Percentiles rank a stretch among this genome's conserved stretches.
phyloP scores from a whole-genome alignment of 805 yeast genomes.

The Saturnispora halmiae region DNA sequence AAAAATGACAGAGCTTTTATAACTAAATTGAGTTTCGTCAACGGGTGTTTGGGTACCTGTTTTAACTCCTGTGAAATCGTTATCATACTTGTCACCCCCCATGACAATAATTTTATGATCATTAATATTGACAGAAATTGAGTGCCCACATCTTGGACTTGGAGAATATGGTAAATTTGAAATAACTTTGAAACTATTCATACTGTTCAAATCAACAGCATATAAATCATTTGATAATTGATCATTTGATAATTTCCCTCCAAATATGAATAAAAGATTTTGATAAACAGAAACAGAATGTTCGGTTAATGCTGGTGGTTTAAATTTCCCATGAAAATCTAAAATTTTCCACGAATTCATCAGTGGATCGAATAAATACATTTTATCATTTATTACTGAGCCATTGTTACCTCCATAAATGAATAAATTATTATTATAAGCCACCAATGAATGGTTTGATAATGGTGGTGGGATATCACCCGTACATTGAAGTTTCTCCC shows the following conservation, averaged over 20 bases:
- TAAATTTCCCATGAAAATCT: conserved; percentile 49
- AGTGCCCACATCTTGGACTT: conserved; percentile 86
- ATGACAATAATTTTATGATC: conserved; percentile 66
- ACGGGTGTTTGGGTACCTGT: conserved; percentile 18
- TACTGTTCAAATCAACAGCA: conserved; percentile 66
- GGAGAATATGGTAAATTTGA: conserved; percentile 45
- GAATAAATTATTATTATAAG: conserved; percentile 69
- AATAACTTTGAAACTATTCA: conserved; percentile 54
- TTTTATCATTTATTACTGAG: conserved; percentile 57
- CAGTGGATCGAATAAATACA: conserved; percentile 72
- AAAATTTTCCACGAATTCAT: conserved; percentile 62
- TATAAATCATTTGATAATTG: conserved; percentile 54
- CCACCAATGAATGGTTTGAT: conserved; percentile 83
- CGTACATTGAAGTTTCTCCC: conserved; percentile 63
- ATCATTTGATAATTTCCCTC: conserved; percentile 79
- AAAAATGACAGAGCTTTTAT: conserved; percentile 28
- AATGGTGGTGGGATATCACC: conserved; percentile 59
- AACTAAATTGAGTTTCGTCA: conserved; percentile 26
- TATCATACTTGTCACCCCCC: conserved; percentile 86
- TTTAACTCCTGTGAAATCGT: conserved; percentile 28
- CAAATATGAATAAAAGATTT: conserved; percentile 74
- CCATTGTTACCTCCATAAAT: conserved; percentile 85
- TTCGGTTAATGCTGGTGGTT: conserved; percentile 83
- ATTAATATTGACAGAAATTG: conserved; percentile 60
- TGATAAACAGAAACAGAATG: conserved; percentile 78